Percentiles rank a stretch among this genome's conserved stretches.
phyloP scores from a whole-genome alignment of 495 filamentous ascomycete genomes.

The Hypoxylon lenormandii region DNA sequence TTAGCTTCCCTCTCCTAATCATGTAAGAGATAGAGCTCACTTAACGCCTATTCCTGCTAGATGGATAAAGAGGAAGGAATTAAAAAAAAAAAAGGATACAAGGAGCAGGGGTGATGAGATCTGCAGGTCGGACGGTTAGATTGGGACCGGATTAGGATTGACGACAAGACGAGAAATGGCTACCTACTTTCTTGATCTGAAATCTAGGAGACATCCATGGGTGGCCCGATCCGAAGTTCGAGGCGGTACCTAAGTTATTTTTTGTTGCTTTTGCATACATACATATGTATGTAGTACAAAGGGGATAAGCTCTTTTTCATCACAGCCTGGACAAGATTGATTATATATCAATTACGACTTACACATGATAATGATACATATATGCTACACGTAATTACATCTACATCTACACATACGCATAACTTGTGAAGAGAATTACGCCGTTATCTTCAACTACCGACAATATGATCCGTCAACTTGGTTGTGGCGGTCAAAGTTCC shows the following conservation, averaged over 20 bases:
- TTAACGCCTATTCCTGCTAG: slow-evolving; percentile 8
- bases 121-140: slow-evolving; percentile 16
- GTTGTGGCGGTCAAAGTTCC: background rate
- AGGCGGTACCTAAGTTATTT: background rate
- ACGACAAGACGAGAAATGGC: slow-evolving; percentile 15
- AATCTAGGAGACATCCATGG: background rate
- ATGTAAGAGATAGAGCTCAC: background rate
- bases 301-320: too few relatives aligned
- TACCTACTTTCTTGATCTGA: slow-evolving; percentile 7
- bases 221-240: slow-evolving; percentile 3
- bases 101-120: slow-evolving; percentile 5
- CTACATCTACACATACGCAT: too few relatives aligned
- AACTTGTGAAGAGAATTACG: too few relatives aligned
- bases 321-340: too few relatives aligned
- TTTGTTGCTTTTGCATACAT: slow-evolving; percentile 3
- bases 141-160: slow-evolving; percentile 22
- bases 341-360: too few relatives aligned
- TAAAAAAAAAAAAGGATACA: background rate
- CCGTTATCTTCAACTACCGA: slow-evolving; percentile 2
- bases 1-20: slow-evolving; percentile 16
- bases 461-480: background rate
- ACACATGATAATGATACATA: too few relatives aligned
- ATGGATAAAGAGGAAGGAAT: background rate
- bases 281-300: too few relatives aligned
- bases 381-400: too few relatives aligned